Evolutionary conservation across 2,329 filamentous ascomycete genomes (phyloP).

Genomic region (Colletotrichum sp.): DNA sequence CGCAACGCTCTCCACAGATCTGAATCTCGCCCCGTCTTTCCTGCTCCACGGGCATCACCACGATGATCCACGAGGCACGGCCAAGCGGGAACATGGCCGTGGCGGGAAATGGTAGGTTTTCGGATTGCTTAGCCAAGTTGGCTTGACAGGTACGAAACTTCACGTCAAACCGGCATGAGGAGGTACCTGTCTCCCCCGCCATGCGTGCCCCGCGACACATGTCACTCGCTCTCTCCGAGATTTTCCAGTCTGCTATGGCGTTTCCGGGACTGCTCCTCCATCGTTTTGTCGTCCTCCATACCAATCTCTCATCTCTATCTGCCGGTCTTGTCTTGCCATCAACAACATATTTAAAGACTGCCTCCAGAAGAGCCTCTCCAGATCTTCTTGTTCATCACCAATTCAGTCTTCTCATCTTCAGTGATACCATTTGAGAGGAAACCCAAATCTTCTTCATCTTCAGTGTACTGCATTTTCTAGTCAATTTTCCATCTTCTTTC

Average conservation of each 20-base stretch:
- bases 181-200: background rate
- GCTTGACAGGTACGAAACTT: background rate
- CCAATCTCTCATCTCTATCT: background rate
- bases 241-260: background rate
- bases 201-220: background rate
- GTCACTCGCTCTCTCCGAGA: conserved; percentile 4
- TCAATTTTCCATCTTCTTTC: background rate
- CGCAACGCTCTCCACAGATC: conserved; percentile 18
- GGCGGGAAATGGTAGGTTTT: background rate
- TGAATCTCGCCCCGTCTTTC: conserved; percentile 18
- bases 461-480: background rate
- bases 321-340: conserved; percentile 1
- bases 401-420: background rate
- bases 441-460: background rate
- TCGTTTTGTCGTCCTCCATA: background rate
- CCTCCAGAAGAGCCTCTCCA: background rate
- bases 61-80: background rate
- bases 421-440: background rate
- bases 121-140: conserved; percentile 15
- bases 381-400: background rate
- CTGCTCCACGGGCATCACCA: conserved; percentile 7
- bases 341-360: conserved; percentile 18
- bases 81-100: background rate
- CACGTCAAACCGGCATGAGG: background rate
- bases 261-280: background rate